phyloP scores from a whole-genome alignment of 169 alveolate species.

The Theileria luwenshuni region DNA sequence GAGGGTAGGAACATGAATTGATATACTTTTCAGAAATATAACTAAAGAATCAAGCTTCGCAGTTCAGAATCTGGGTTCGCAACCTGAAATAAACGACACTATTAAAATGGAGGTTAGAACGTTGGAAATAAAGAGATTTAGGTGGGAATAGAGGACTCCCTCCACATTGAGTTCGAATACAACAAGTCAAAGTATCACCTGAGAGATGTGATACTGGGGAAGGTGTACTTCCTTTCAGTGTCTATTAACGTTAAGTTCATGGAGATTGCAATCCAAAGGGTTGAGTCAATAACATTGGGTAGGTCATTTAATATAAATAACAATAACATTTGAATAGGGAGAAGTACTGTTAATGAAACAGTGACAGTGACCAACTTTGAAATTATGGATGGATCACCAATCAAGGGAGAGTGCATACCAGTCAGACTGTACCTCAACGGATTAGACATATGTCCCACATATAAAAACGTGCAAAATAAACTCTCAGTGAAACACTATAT shows the following conservation, averaged over 20 bases:
- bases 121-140: conserved; percentile 14
- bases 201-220: conserved; percentile 96
- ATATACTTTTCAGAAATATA: conserved; percentile 74
- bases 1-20: conserved; percentile 65
- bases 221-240: conserved; percentile 94
- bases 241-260: conserved; percentile 96
- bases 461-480: conserved; percentile 92
- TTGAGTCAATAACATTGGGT: conserved; percentile 69
- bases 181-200: conserved; percentile 93
- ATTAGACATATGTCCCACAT: conserved; percentile 97
- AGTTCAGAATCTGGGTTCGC: conserved; percentile 88
- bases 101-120: conserved; percentile 90
- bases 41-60: conserved; percentile 93
- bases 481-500: conserved; percentile 94
- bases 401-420: conserved; percentile 94
- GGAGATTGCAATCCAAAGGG: conserved; percentile 86
- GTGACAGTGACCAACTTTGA: conserved; percentile 96
- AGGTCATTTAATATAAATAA: not conserved
- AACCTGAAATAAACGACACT: conserved; percentile 88
- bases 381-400: conserved; percentile 99
- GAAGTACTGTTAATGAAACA: conserved; percentile 87
- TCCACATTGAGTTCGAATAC: conserved; percentile 94
- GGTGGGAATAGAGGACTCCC: conserved; percentile 98
- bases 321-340: conserved; percentile 49
- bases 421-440: conserved; percentile 95